Evolutionary conservation across 768 basidiomycete genomes (phyloP), one percentile per base, ranked within the genome.

Genomic region (Amanita rimosa): DNA sequence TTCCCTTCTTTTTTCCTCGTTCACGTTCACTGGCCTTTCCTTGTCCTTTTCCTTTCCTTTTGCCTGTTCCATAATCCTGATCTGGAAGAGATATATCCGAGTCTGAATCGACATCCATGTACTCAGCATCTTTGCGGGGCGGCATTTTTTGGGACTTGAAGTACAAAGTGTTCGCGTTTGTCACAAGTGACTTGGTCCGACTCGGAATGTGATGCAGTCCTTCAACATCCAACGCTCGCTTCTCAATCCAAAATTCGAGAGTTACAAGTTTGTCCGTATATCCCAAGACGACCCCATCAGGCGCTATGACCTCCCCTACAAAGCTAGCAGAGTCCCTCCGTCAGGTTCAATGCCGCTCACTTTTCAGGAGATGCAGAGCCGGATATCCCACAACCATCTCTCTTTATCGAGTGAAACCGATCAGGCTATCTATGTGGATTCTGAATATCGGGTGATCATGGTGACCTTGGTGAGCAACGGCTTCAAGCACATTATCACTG

Each of bases 371-470:
- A 83, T 91, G 48, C 83, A 86, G 60, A 86, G 83, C 57, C 72
- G 90, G 43, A 86, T 93, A 51, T 75, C 82, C 13, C 85, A 92
- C 62, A 91, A 93, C 55, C 90, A 93, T 58, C 72, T 93, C 11
- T 64, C 72, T 10, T 63, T 78, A 3, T 73, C 75, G 16, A 59
- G 60, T 13, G 60, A 70, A 31, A 67, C 69, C 9, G 64, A 68
- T 17, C 67, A 68, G 19, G 78, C 78, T 2, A 64, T 81, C 22
- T 93, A 90, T 56, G 64, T 92, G 21, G 89, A 91, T 56, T 67
- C 73, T 29, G 68, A 76, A 3, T 73, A 75, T 47, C 73, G 69
- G 46, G 76, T 90, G 9, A 69, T 88, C 42, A 55, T 76, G 5
- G 67, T 85, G n/a, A 68, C 73, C 36, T 45, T 87, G 67, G 87